Evolutionary conservation across 2,329 filamentous ascomycete genomes (phyloP), one percentile per base, ranked within the genome.

Genomic region (Sporothrix globosa): DNA sequence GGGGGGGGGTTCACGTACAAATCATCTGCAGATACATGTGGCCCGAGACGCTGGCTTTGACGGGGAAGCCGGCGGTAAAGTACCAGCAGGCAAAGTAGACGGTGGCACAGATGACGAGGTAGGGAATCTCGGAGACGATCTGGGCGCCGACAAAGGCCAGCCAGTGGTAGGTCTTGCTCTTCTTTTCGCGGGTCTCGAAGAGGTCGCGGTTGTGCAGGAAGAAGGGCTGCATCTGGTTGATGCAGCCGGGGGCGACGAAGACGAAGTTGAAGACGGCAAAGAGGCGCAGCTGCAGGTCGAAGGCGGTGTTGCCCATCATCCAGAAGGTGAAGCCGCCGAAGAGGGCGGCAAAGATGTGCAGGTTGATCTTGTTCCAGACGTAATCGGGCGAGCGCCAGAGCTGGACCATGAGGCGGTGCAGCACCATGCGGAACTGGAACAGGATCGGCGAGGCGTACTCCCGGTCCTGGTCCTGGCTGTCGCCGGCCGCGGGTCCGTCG

Each of bases 371-470:
- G 71, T 89, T 87, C 80, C 90, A 92, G 75, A 92, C 90, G 79
- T 92, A 92, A 3, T 85, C 83, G 24, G 70, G 68, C 46, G 70
- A 70, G 14, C 72, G 60, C 70, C 70, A 73, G 10, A 73, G 56
- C 67, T 72, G 68, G 1, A 68, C 63, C 70, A 72, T 68, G 27
- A 72, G 61, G 5, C 72, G 63, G n/a, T 73, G 24, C 58, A 70
- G 90, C 48, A 90, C 89, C 73, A 88, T 82, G 53, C 78, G 80
- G 24, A 92, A 80, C 76, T 94, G 91, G 14, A 81, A 77, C 9
- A 73, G 74, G 75, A 93, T 90, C 0, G 90, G 87, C 53, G 90
- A 89, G 2, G 91, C 91, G 72, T 93, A 94, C 79, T 92, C 90
- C 41, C 84, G 82, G 76, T 84, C 70, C n/a, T n/a, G n/a, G n/a